Evolutionary conservation across 2,329 filamentous ascomycete genomes (phyloP).

Genomic region (Epichloe gansuensis): DNA sequence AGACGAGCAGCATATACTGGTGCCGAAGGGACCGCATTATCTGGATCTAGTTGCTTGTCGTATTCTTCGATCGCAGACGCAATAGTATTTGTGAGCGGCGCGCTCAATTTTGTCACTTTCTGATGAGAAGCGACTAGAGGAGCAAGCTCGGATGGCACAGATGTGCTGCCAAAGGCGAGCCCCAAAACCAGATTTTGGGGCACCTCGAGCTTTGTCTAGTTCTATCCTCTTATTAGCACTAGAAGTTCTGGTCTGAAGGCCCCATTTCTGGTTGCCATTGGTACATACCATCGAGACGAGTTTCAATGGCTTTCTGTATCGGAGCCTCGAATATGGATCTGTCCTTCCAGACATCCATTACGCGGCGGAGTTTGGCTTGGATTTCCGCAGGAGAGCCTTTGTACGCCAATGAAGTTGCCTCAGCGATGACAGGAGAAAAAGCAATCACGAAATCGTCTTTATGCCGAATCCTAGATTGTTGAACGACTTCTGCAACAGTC

Average conservation of each 20-base stretch:
- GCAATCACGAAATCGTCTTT: conserved; percentile 89
- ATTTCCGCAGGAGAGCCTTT: conserved; percentile 78
- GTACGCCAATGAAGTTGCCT: conserved; percentile 83
- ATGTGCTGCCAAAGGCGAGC: conserved; percentile 45
- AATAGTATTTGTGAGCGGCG: conserved; percentile 54
- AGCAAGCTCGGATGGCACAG: conserved; percentile 64
- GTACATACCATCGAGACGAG: conserved; percentile 59
- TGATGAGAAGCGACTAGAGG: conserved; percentile 65
- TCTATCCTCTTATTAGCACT: conserved; percentile 29
- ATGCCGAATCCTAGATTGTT: conserved; percentile 85
- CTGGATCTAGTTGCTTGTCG: conserved; percentile 66
- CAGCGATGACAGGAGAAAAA: conserved; percentile 83
- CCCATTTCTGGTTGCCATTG: too few species aligned
- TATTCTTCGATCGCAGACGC: conserved; percentile 70
- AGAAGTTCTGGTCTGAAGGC: not conserved
- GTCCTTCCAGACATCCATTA: conserved; percentile 90
- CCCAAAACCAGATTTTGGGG: conserved; percentile 38
- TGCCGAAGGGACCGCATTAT: conserved; percentile 57
- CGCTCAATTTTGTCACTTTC: conserved; percentile 58
- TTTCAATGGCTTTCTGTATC: conserved; percentile 72
- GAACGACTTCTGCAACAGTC: conserved; percentile 70
- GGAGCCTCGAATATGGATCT: conserved; percentile 70
- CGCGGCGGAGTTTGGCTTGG: conserved; percentile 74
- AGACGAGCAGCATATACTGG: conserved; percentile 87
- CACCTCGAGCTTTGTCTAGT: conserved; percentile 47